Evolutionary conservation across 129 eudicot genomes (phyloP).

Genomic region (Oenanthe sinensis): DNA sequence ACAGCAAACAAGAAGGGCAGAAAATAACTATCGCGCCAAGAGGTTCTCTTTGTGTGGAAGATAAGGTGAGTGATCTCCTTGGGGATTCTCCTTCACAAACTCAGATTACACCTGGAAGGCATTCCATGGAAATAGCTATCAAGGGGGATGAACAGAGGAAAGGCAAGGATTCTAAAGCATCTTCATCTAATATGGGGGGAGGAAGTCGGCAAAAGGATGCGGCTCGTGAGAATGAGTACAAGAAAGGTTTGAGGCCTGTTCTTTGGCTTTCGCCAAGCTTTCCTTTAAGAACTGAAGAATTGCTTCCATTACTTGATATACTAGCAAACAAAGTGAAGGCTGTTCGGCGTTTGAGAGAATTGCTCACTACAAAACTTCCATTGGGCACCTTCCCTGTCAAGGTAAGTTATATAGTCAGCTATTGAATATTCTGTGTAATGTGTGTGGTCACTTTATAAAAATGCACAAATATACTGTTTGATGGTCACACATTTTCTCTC

Average conservation of each 20-base stretch:
- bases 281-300: conserved; percentile 77
- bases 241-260: conserved; percentile 90
- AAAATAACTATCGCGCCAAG: conserved; percentile 20
- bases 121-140: conserved; percentile 26
- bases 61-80: conserved; percentile 19
- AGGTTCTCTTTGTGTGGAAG: conserved; percentile 21
- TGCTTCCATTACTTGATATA: conserved; percentile 88
- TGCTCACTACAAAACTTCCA: conserved; percentile 92
- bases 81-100: conserved; percentile 19
- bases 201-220: conserved; percentile 54
- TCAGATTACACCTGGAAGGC: conserved; percentile 21
- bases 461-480: neutral
- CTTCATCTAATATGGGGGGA: conserved; percentile 38
- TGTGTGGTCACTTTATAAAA: neutral
- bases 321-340: conserved; percentile 97
- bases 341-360: conserved; percentile 71
- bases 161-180: conserved; percentile 41
- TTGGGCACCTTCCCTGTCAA: conserved; percentile 95
- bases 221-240: conserved; percentile 71
- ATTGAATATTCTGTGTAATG: neutral
- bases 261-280: conserved; percentile 87
- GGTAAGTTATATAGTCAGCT: conserved; percentile 29
- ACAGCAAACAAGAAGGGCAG: conserved; percentile 25
- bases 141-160: conserved; percentile 36
- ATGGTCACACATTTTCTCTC: neutral